Percentiles rank a stretch among this genome's conserved stretches.
Conservation (phyloP, 169 alveolate genomes). For the Cryptosporidium bovis region DNA sequence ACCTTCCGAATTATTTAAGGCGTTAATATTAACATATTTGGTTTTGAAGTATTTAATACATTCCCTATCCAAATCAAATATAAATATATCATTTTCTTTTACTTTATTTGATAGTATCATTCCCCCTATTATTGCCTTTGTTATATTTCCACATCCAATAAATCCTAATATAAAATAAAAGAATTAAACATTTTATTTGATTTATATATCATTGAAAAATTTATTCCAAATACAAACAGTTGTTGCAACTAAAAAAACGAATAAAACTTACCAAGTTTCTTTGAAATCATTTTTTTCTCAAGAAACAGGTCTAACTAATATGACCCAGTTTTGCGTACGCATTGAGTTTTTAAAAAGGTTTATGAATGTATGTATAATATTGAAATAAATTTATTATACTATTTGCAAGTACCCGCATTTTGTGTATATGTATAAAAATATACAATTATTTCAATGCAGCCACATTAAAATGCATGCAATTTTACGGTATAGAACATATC, state of each 20-base stretch:
- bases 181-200: neutral
- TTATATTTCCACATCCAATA: constrained; percentile 70
- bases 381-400: no score
- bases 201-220: no score
- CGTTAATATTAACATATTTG: neutral
- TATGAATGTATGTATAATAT: no score
- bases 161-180: constrained; percentile 12
- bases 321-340: no score
- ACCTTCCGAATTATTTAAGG: neutral
- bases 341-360: no score
- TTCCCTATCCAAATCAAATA: constrained; percentile 6
- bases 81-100: constrained; percentile 5
- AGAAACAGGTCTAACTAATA: no score
- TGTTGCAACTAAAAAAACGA: no score
- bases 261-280: neutral
- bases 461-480: constrained; percentile 53
- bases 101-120: constrained; percentile 12
- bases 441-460: neutral
- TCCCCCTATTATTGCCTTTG: constrained; percentile 59
- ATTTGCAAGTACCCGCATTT: no score
- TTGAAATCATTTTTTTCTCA: neutral
- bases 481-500: constrained; percentile 25
- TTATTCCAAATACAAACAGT: no score
- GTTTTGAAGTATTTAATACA: neutral
- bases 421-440: neutral